These are phyloP conservation scores for Lachancea kluyveri DNA, from an alignment of 805 yeast species.

Conservation along the genomic window DNA sequence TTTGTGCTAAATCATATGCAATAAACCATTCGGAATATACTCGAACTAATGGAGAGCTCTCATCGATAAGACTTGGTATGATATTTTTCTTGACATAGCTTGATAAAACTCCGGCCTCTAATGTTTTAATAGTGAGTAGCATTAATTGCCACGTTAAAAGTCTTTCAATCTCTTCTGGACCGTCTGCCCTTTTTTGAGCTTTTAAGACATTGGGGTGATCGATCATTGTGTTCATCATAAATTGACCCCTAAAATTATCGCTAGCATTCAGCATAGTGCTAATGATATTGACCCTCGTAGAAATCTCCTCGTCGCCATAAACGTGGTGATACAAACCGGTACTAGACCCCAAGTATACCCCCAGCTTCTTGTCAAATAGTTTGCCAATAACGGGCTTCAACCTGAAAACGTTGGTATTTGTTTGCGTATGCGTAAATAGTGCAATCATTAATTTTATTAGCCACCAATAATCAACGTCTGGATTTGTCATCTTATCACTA, in stretches of 20 bases:
- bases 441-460: slow-evolving; percentile 42
- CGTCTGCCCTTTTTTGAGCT: slow-evolving; percentile 55
- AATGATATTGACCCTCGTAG: slow-evolving; percentile 45
- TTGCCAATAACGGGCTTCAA: slow-evolving; percentile 53
- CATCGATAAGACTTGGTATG: slow-evolving; percentile 41
- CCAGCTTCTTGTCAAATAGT: slow-evolving; percentile 42
- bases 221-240: slow-evolving; percentile 19
- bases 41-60: slow-evolving; percentile 75
- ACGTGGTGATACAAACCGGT: slow-evolving; percentile 39
- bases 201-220: slow-evolving; percentile 39
- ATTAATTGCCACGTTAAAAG: slow-evolving; percentile 50
- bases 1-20: slow-evolving; percentile 33
- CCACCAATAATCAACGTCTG: slow-evolving; percentile 35
- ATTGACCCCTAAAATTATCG: slow-evolving; percentile 15
- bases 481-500: slow-evolving; percentile 32
- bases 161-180: slow-evolving; percentile 62
- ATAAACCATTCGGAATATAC: slow-evolving; percentile 75
- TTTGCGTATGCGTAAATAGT: slow-evolving; percentile 45
- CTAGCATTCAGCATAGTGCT: slow-evolving; percentile 38
- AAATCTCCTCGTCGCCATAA: slow-evolving; percentile 55
- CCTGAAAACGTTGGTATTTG: slow-evolving; percentile 47
- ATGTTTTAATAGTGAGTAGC: slow-evolving; percentile 36
- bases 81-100: slow-evolving; percentile 25
- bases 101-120: slow-evolving; percentile 23
- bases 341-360: slow-evolving; percentile 17